These are phyloP conservation scores for Pluteus cervinus DNA, from an alignment of 768 basidiomycete species.

Conservation along the genomic window DNA sequence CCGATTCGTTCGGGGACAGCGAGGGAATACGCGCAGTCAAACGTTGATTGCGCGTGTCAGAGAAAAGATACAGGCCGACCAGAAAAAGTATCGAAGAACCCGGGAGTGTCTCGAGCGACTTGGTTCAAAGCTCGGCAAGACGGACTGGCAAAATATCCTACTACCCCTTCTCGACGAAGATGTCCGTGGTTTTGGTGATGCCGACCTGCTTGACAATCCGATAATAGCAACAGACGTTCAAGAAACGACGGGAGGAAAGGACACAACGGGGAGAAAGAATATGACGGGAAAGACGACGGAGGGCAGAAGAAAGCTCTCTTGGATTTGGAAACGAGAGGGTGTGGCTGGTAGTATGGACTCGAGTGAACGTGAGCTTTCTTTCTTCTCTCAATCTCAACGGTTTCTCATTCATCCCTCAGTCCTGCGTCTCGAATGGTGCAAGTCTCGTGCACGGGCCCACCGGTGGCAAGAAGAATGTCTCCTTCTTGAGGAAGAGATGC, in stretches of 20 bases:
- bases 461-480: slow-evolving; percentile 5
- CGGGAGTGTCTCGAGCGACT: slow-evolving; percentile 5
- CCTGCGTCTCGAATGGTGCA: slow-evolving; percentile 1
- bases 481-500: slow-evolving; percentile 2
- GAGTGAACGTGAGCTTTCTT: not conserved
- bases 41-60: slow-evolving; percentile 11
- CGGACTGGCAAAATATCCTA: not conserved
- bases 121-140: not conserved
- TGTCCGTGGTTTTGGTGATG: slow-evolving; percentile 1
- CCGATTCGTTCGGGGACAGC: slow-evolving; percentile 17
- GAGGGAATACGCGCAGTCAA: slow-evolving; percentile 16
- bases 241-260: too few relatives aligned
- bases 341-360: too few relatives aligned
- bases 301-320: too few relatives aligned
- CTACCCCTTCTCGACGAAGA: not conserved
- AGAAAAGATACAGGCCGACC: slow-evolving; percentile 10
- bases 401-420: too few relatives aligned
- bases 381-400: too few relatives aligned
- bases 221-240: too few relatives aligned
- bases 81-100: slow-evolving; percentile 10
- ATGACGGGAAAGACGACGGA: too few relatives aligned
- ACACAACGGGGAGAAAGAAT: too few relatives aligned
- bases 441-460: slow-evolving; percentile 1
- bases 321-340: slow-evolving; percentile 2
- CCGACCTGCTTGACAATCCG: too few relatives aligned